Evolutionary conservation across 2,329 filamentous ascomycete genomes (phyloP), one percentile per base, ranked within the genome.

Genomic region (Onygenales sp.): DNA sequence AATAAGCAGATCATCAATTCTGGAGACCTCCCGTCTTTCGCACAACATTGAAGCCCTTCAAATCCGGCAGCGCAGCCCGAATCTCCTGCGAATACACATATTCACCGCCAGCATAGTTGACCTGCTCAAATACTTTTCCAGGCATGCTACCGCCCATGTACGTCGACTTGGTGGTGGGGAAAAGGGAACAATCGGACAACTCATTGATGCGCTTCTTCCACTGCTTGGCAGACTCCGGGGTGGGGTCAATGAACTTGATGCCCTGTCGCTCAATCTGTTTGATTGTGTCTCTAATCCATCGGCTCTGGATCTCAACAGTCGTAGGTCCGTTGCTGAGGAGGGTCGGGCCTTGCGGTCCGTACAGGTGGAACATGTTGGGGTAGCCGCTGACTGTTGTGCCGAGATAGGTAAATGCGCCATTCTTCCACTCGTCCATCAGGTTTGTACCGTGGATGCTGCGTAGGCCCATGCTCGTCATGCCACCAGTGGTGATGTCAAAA

Each of bases 71-170:
- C 13, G 52, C 56, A 9, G 44, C 49, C 37, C 60, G 49, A 45
- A 61, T 62, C 37, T 62, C 61, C 34, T 57, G 34, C 39, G 46
- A 32, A 51, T 63, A 63, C 27, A 45, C 37, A 40, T 40, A 40
- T 14, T 40, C 37, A 3, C 66, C 66, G 17, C 64, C 65, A 11
- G 62, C 51, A 46, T 65, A 83, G 50, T 74, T 74, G 13, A 81
- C 65, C 3, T 74, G 73, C 65, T 83, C 79, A n/a, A 70, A 69
- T 0, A 69, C 59, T 67, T 83, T 83, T 0, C 74, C 78, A 0
- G 80, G 79, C 2, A 82, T 70, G 42, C 71, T 80, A 0, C 72
- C 74, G 2, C 81, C 80, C 76, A 82, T 79, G 58, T 81, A 82
- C 47, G 76, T 81, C 2, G 71, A 76, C 11, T 65, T 68, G 0